Evolutionary conservation across 2,329 filamentous ascomycete genomes (phyloP), one percentile per base, ranked within the genome.

Genomic region (Trichophyton mentagrophytes): DNA sequence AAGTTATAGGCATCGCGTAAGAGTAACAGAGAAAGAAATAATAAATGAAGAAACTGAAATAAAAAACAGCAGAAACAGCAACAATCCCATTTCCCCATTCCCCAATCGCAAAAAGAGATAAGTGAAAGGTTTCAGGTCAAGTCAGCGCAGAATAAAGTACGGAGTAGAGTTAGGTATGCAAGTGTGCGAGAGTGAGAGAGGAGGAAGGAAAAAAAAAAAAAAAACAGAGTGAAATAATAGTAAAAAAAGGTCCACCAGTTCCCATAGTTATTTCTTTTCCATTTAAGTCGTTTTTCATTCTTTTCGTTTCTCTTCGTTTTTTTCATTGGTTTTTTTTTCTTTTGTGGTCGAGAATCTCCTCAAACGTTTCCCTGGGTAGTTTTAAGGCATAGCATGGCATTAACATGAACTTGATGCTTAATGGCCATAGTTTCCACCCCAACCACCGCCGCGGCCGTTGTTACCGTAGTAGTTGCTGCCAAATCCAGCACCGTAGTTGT

Each of bases 391-490:
- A 9, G 51, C 27, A 25, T 27, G 22, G 46, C 11, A 27, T 51
- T 20, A 38, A 13, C 11, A 44, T 44, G 3, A 17, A 3, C 8
- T 27, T 51, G 15, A 36, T 33, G 27, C 51, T 73, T 71, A 77
- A 67, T 77, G 75, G 57, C 74, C 74, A 64, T 78, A 78, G 66
- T 77, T 78, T 64, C 73, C 74, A 65, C 73, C 75, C 76, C 76
- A 78, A 61, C 75, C 75, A 60, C 75, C 67, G 42, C 68, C 74
- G 49, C 75, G 73, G 57, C 72, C 72, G 40, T 68, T 70, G 69
- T 73, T 76, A 49, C 72, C 73, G 61, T 77, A 77, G 64, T 76
- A 77, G 66, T 74, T 76, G 55, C 63, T 65, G 30, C 68, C 69
- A 64, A 74, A 76, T 58, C 73, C 73, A 25, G 71, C 74, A 57